Evolutionary conservation across 495 filamentous ascomycete genomes (phyloP), one percentile per base, ranked within the genome.

Genomic region (Aspergillus hancockii): DNA sequence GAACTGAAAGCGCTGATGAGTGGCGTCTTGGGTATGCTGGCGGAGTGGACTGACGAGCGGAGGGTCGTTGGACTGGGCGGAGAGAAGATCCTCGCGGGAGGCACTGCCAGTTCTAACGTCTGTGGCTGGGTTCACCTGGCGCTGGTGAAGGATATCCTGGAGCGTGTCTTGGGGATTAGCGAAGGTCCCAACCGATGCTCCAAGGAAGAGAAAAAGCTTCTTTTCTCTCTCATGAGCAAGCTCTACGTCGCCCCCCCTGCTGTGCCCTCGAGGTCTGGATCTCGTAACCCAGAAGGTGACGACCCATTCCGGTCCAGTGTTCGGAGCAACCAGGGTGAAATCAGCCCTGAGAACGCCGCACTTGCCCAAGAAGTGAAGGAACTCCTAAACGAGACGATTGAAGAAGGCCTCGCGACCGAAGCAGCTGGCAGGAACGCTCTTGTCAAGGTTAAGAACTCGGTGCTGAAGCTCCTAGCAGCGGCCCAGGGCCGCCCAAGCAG

Each of bases 11-110:
- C 94, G 1, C 82, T 87, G 25, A 82, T 94, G 63, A 77, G 74
- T 9, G 83, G 87, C 30, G 88, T 97, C 32, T 83, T 87, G 28
- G 88, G 86, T 3, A 92, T 94, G 74, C 71, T 98, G 2, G 83
- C 91, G 1, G 94, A 98, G 68, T 98, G 94, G 94, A 98, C 94
- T 4, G 94, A 98, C 72, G 91, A 93, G 55, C 81, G 95, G 19
- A 89, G 93, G 66, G 89, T 92, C 54, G 87, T 94, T 52, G 83
- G 87, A 1, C 81, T 90, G 12, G 86, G 83, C 1, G 77, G 83
- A 38, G 79, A 86, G 43, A 76, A 79, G 34, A 66, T 80, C 12
- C 64, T 80, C 14, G 63, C 68, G 4, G 83, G 85, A 10, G 85
- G 80, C 25, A 72, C 86, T 31, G 82, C 81, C 65, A 83, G 80